Evolutionary conservation across 257 asterid genomes (phyloP).

Genomic region (Solanum rostratum): DNA sequence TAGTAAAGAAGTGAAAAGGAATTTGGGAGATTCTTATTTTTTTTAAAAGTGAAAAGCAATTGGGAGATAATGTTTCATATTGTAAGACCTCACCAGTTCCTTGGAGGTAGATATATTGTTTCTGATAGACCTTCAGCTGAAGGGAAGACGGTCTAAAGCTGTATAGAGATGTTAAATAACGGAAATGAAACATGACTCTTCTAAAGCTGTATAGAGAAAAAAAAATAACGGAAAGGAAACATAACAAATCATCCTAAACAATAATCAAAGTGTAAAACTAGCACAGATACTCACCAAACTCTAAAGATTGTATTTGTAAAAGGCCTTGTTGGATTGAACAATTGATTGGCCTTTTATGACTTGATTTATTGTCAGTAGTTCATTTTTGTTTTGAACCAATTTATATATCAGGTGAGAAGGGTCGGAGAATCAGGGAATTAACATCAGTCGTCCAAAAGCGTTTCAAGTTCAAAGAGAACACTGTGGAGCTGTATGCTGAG

Average conservation of each 20-base stretch:
- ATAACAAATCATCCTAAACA: too few relatives aligned
- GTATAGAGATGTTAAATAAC: too few relatives aligned
- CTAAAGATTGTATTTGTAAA: background rate
- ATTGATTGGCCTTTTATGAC: background rate
- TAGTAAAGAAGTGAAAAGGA: background rate
- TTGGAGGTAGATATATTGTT: too few relatives aligned
- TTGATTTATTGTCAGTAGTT: background rate
- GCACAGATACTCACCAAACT: background rate
- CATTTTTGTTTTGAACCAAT: background rate
- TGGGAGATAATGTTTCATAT: background rate
- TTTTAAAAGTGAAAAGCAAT: too few relatives aligned
- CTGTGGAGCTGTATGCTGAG: slow-evolving; percentile 29
- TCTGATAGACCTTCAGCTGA: too few relatives aligned
- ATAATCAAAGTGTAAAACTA: too few relatives aligned
- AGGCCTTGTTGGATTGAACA: background rate
- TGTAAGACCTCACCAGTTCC: background rate
- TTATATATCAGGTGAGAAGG: slow-evolving; percentile 40
- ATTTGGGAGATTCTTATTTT: too few relatives aligned
- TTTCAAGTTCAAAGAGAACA: slow-evolving; percentile 52
- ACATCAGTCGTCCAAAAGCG: slow-evolving; percentile 59
- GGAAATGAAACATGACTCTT: too few relatives aligned
- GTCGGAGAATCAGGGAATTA: slow-evolving; percentile 57
- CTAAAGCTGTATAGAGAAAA: too few relatives aligned
- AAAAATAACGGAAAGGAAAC: too few relatives aligned
- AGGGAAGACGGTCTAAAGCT: too few relatives aligned